A percentile compares a stretch with the other conserved stretches of the same genome.
phyloP scores from a whole-genome alignment of 495 filamentous ascomycete genomes.

The Evansstolkia leycettana region DNA sequence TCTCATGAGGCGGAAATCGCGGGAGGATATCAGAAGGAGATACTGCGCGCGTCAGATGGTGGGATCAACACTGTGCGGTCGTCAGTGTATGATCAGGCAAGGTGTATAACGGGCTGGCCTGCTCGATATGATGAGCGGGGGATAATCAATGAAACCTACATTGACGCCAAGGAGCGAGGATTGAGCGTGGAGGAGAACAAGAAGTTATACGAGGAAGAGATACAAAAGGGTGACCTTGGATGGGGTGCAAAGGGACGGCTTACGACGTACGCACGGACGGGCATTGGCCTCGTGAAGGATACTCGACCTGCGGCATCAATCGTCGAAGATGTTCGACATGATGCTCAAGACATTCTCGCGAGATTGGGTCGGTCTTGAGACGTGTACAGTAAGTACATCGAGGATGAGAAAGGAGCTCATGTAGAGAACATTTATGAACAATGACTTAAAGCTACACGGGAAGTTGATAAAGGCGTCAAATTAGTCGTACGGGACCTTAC shows the following conservation, averaged over 20 bases:
- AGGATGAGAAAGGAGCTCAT: no score
- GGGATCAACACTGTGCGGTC: constrained; percentile 51
- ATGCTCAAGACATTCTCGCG: constrained; percentile 2
- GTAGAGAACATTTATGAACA: no score
- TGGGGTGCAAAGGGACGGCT: constrained; percentile 45
- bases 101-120: constrained; percentile 56
- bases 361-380: no score
- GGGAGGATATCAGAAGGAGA: constrained; percentile 41
- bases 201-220: constrained; percentile 35
- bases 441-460: no score
- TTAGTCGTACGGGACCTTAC: neutral
- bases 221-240: constrained; percentile 35
- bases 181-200: constrained; percentile 40
- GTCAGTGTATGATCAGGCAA: constrained; percentile 51
- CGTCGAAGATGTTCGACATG: constrained; percentile 10
- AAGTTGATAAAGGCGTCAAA: no score
- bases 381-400: no score
- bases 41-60: constrained; percentile 49
- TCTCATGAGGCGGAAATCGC: constrained; percentile 45
- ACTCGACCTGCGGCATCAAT: constrained; percentile 18
- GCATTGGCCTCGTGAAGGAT: constrained; percentile 23
- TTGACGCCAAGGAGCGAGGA: constrained; percentile 33
- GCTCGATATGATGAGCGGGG: constrained; percentile 45
- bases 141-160: constrained; percentile 48
- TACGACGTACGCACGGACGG: constrained; percentile 51